phyloP scores from a whole-genome alignment of 2,329 filamentous ascomycete genomes.

The Hawksworthiomyces lignivorus region DNA sequence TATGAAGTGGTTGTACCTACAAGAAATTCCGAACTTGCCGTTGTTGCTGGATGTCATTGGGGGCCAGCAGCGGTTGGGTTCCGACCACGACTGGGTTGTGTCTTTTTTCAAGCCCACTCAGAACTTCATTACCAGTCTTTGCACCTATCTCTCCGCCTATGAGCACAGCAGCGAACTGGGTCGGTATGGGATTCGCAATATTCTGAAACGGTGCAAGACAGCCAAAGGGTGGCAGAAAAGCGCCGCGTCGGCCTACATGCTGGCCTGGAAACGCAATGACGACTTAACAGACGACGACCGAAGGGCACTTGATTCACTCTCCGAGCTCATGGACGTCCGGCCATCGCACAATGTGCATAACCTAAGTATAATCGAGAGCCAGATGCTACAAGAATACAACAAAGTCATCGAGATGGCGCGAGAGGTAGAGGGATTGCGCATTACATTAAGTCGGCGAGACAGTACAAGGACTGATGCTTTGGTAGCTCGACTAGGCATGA shows the following conservation, averaged over 20 bases:
- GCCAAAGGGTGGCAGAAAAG: conserved; percentile 8
- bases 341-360: conserved; percentile 8
- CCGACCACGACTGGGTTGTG: conserved; percentile 12
- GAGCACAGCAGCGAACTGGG: conserved; percentile 2
- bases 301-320: conserved; percentile 7
- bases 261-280: conserved; percentile 13
- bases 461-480: conserved; percentile 5
- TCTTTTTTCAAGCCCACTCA: conserved; percentile 10
- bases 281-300: conserved; percentile 11
- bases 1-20: conserved; percentile 13
- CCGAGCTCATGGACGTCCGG: conserved; percentile 9
- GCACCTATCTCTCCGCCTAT: conserved; percentile 10
- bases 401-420: conserved; percentile 11
- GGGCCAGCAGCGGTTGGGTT: conserved; percentile 1
- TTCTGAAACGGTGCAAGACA: conserved; percentile 11
- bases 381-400: conserved; percentile 13
- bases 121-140: conserved; percentile 10
- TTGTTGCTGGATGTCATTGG: conserved; percentile 13
- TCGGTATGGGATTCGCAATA: conserved; percentile 8
- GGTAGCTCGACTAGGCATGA: conserved; percentile 12
- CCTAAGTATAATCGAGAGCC: conserved; percentile 5
- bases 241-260: conserved; percentile 11
- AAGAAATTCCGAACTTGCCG: conserved; percentile 3
- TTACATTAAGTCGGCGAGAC: conserved; percentile 12
- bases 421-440: conserved; percentile 12